Evolutionary conservation across 352 stramenopile species (phyloP), one percentile per base, ranked within the genome.

Genomic region (Phytophthora macrochlamydospora): DNA sequence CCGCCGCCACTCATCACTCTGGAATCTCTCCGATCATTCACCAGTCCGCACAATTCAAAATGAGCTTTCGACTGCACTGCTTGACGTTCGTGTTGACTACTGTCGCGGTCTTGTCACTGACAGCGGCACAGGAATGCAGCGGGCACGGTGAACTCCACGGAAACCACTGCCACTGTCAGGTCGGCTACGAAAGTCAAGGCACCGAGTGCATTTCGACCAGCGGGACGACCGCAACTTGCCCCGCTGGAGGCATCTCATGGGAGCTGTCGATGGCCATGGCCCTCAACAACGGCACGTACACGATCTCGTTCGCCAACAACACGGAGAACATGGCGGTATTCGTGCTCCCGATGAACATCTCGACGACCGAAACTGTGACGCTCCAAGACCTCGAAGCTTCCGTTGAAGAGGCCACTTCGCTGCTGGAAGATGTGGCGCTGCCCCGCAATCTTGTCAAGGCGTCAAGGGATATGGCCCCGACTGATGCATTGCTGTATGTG

Each of bases 251-350:
- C 18, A 74, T 83, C 54, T 56, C 58, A 5, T 85, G 72, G 69
- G 73, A 81, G 45, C 51, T 80, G 37, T 83, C 79, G 30, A 76
- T 75, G 45, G 55, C 71, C 1, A 65, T 81, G 50, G 69, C 57
- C 30, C 56, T 97, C 24, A 52, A 85, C 12, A 79, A 80, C 49
- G 73, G 71, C 4, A 71, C 76, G 29, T 85, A 82, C 65, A 72
- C 62, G 2, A 56, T 85, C 51, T 73, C 75, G 2, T 65, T 85
- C 35, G 56, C 54, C 7, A 73, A 79, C 33, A 85, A 85, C 56
- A 69, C 68, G 43, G 76, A 80, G 14, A 76, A 79, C 62, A 82
- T 85, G 76, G 76, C 73, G 1, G 52, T 77, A 31, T 72, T 85
- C 8, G 62, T 85, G 18, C 42, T 85, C 29, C 70, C 76, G 14